Evolutionary conservation across 2,329 filamentous ascomycete genomes (phyloP).

Genomic region (Cladobotryum protrusum): DNA sequence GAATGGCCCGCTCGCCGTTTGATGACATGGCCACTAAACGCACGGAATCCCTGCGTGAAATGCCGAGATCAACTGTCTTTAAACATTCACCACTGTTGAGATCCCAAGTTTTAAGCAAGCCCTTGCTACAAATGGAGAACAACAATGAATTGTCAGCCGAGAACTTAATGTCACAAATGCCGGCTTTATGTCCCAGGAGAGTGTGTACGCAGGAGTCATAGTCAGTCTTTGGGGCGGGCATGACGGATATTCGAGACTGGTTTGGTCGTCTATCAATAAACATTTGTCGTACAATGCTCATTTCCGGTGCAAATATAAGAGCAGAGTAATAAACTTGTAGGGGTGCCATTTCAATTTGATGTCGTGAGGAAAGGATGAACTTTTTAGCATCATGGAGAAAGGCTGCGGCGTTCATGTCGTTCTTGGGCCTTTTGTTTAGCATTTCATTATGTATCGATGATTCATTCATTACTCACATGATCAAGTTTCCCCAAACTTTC

Average conservation of each 20-base stretch:
- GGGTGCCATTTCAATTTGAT: constrained; percentile 12
- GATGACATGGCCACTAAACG: background rate
- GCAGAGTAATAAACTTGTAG: constrained; percentile 21
- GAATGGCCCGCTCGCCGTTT: background rate
- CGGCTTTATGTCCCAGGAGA: background rate
- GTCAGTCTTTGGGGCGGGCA: too few relatives aligned
- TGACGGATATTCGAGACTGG: background rate
- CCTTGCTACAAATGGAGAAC: background rate
- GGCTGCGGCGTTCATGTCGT: background rate
- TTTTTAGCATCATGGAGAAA: constrained; percentile 16
- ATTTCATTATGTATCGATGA: background rate
- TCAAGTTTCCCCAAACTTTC: constrained; percentile 3
- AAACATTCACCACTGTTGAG: too few relatives aligned
- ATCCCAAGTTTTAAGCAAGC: background rate
- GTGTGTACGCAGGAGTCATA: background rate
- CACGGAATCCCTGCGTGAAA: too few relatives aligned
- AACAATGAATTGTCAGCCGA: background rate
- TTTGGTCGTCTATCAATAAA: constrained; percentile 8
- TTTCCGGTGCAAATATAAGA: constrained; percentile 18
- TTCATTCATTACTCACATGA: background rate
- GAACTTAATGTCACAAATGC: background rate
- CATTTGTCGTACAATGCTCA: constrained; percentile 12
- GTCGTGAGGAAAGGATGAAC: constrained; percentile 8
- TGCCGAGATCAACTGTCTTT: background rate
- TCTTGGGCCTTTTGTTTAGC: background rate